These are phyloP conservation scores for Madurella mycetomatis DNA, from an alignment of 2,329 filamentous ascomycete genomes.

Conservation along the genomic window DNA sequence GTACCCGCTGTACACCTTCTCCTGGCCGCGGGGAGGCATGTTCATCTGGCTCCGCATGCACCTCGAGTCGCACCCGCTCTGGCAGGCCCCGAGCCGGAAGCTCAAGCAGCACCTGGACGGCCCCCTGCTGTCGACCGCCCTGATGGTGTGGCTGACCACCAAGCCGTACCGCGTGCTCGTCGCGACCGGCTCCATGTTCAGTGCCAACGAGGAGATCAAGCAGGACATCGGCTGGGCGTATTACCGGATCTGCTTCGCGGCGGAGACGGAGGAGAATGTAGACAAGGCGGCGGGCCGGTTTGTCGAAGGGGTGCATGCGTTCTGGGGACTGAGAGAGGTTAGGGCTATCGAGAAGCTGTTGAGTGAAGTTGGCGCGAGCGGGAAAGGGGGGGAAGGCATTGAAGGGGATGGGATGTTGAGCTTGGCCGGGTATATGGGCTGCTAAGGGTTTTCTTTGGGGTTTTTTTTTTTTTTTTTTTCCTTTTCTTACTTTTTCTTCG, in stretches of 20 bases:
- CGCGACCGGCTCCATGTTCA: constrained; percentile 69
- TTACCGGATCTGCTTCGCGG: constrained; percentile 78
- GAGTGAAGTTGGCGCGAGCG: constrained; percentile 24
- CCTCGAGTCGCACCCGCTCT: constrained; percentile 70
- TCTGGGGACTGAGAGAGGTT: constrained; percentile 70
- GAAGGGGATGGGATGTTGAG: constrained; percentile 1
- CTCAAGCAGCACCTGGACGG: constrained; percentile 42
- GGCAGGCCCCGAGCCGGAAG: constrained; percentile 32
- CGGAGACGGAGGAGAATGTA: constrained; percentile 69
- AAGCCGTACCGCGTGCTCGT: constrained; percentile 67
- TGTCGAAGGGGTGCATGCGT: constrained; percentile 63
- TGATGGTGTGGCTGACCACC: constrained; percentile 68
- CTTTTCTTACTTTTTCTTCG: not conserved
- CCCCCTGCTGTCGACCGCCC: constrained; percentile 54
- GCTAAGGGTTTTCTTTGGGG: not conserved
- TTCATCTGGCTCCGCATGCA: constrained; percentile 78
- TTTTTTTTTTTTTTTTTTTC: not conserved
- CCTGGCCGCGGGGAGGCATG: constrained; percentile 84
- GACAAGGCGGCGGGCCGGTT: constrained; percentile 59
- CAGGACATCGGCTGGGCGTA: constrained; percentile 63
- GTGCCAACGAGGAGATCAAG: constrained; percentile 57
- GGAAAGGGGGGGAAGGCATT: not conserved
- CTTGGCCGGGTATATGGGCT: constrained; percentile 15
- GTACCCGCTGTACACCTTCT: constrained; percentile 71
- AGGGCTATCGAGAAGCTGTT: constrained; percentile 61